Evolutionary conservation across 192 early-diverging fungal species (phyloP), one percentile per base, ranked within the genome.

Genomic region (Spizellomyces punctatus): DNA sequence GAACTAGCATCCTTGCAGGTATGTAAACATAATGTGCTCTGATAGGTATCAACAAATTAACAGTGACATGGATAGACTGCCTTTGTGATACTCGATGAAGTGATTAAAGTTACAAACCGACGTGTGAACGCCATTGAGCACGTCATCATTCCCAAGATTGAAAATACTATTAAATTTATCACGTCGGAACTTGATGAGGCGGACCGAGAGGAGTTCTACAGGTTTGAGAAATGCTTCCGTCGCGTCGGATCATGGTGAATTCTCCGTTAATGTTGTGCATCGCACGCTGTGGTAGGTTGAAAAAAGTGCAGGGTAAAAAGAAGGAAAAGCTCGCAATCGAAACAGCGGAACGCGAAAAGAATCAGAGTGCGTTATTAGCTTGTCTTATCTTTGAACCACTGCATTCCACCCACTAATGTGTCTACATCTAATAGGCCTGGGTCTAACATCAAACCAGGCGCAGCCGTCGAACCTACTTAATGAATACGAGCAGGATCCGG

Each of bases 61-160:
- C 12, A 61, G 10, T 12, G 1, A 1, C 19, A 17, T 12, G 41
- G 10, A 1, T 60, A 95, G 86, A 99, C 98, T 10, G 96, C 98
- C 0, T 99, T 99, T 81, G 94, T 98, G 6, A 97, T 98, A 62
- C 82, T 99, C 62, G 98, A 99, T 78, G 98, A 99, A 83, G 96
- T 99, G 58, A 99, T 99, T 81, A 98, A 97, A 87, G 76, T 96
- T 27, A 99, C 98, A 4, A 99, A 99, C 82, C 91, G 98, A 67
- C 90, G 98, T 73, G 98, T 99, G 19, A 99, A 99, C 69, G 98
- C 98, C 21, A 98, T 99, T 73, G 98, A 99, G 78, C 92, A 98
- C 78, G 95, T 99, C 59, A 99, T 98, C 77, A 99, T 99, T 71
- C 98, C 98, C 27, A 89, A 90, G 48, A 92, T 96, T 68, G 98